These are phyloP conservation scores for Fraxinus velutina DNA, from an alignment of 305 asterid genomes.

Conservation along the genomic window DNA sequence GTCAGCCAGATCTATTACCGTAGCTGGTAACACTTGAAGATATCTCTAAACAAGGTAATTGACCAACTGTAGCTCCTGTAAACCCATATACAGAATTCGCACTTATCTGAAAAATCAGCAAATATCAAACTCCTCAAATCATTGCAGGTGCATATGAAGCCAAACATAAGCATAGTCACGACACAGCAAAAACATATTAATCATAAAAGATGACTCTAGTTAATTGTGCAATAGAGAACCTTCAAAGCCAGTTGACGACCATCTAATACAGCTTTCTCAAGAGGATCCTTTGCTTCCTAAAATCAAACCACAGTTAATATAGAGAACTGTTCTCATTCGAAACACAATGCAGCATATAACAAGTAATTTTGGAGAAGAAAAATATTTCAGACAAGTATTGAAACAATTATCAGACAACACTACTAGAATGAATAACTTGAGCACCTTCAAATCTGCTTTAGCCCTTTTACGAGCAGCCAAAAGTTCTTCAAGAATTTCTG, in stretches of 20 bases:
- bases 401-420: conserved; percentile 14
- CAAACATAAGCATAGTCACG: conserved; percentile 7
- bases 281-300: conserved; percentile 97
- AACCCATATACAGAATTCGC: conserved; percentile 99
- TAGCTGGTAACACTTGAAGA: conserved; percentile 99
- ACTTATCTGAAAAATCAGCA: conserved; percentile 65
- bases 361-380: conserved; percentile 7
- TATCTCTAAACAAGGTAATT: conserved; percentile 95
- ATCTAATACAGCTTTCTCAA: conserved; percentile 92
- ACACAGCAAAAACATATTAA: conserved; percentile 10
- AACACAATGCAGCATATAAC: background rate
- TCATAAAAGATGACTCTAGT: background rate
- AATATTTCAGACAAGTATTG: conserved; percentile 17
- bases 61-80: conserved; percentile 98
- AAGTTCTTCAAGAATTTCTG: conserved; percentile 98
- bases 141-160: background rate
- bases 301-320: conserved; percentile 27
- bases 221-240: conserved; percentile 41
- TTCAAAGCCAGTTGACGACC: conserved; percentile 98
- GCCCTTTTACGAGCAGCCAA: conserved; percentile 94
- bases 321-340: conserved; percentile 9
- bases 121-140: conserved; percentile 27
- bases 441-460: conserved; percentile 95
- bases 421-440: conserved; percentile 10
- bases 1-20: conserved; percentile 49